Evolutionary conservation across 1,284 basidiomycete species (phyloP), one percentile per base, ranked within the genome.

Genomic region (Amylostereum chailletii): DNA sequence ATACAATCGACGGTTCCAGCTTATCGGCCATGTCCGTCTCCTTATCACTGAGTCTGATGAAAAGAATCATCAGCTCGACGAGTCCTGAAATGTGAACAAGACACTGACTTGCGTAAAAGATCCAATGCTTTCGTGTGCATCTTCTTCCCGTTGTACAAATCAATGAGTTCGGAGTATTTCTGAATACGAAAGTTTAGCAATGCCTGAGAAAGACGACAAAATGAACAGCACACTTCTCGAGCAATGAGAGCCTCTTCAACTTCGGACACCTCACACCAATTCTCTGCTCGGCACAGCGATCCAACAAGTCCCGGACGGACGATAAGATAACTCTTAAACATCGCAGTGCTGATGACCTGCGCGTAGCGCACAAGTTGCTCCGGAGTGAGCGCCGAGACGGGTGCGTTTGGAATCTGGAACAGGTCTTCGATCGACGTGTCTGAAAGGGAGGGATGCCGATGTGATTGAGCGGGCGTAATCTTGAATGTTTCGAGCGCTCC

Each of bases 221-320:
- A 6, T 42, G 32, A 33, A 44, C 4, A 27, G 58, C 75, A 49
- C 55, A 92, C 93, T 77, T 89, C 85, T 33, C 87, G 78, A 34
- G 82, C 81, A 55, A 81, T 77, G 41, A 99, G 68, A 51, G 94
- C 79, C 61, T 89, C 90, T 63, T 98, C 94, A 0, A 99, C 92
- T 62, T 98, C 92, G 1, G 84, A 83, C 0, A 98, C 93, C 61
- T 98, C 93, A 66, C 94, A 98, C 92, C 94, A 99, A 65, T 98
- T 98, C 26, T 90, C 82, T 38, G 95, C 74, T 37, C 96, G 78
- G 66, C 95, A 98, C 41, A 99, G 66, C 29, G 91, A 82, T 0
- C 91, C 93, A 3, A 99, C 71, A 51, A 99, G 70, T 6, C 78
- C 81, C 0, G 95, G 94, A 50, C 89, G 76, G 32, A 87, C 86